Percentiles rank a stretch among this genome's conserved stretches.
These are phyloP conservation scores for Macrolepiota dolichaula DNA, from an alignment of 768 basidiomycete species.

Conservation along the genomic window DNA sequence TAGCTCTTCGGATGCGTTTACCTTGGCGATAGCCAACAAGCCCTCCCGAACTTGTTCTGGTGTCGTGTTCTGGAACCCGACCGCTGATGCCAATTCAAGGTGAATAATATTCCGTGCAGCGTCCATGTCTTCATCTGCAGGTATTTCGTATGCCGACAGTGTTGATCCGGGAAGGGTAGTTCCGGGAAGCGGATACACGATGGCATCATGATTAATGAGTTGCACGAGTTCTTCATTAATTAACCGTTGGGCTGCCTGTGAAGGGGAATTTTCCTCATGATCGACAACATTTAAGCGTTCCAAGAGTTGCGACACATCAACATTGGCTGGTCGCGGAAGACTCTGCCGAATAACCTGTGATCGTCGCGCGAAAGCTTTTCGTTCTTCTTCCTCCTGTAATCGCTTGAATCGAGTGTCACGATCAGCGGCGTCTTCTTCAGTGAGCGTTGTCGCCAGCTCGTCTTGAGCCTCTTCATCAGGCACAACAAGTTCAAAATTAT, in stretches of 20 bases:
- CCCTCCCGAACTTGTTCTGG: slow-evolving; percentile 78
- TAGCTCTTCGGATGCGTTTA: slow-evolving; percentile 56
- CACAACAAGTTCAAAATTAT: slow-evolving; percentile 93
- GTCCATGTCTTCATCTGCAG: slow-evolving; percentile 73
- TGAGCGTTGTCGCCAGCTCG: slow-evolving; percentile 27
- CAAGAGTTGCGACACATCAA: slow-evolving; percentile 67
- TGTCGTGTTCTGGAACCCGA: slow-evolving; percentile 84
- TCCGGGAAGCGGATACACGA: slow-evolving; percentile 85
- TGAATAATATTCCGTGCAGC: slow-evolving; percentile 72
- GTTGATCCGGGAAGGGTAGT: slow-evolving; percentile 74
- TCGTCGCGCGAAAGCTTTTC: slow-evolving; percentile 75
- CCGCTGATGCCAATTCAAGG: slow-evolving; percentile 69
- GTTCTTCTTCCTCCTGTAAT: slow-evolving; percentile 71
- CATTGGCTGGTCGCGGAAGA: slow-evolving; percentile 82
- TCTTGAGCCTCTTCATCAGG: slow-evolving; percentile 82
- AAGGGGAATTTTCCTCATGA: slow-evolving; percentile 35
- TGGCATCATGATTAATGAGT: slow-evolving; percentile 84
- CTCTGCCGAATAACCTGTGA: slow-evolving; percentile 78
- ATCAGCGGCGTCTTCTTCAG: slow-evolving; percentile 90
- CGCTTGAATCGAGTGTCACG: slow-evolving; percentile 74
- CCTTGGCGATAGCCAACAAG: slow-evolving; percentile 58
- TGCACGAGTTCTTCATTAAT: slow-evolving; percentile 76
- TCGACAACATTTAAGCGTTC: slow-evolving; percentile 53
- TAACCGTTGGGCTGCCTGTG: slow-evolving; percentile 52
- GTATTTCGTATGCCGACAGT: slow-evolving; percentile 63